A percentile compares a stretch with the other conserved stretches of the same genome.
phyloP scores from a whole-genome alignment of 2,329 filamentous ascomycete species.

The Penicillium sp. region DNA sequence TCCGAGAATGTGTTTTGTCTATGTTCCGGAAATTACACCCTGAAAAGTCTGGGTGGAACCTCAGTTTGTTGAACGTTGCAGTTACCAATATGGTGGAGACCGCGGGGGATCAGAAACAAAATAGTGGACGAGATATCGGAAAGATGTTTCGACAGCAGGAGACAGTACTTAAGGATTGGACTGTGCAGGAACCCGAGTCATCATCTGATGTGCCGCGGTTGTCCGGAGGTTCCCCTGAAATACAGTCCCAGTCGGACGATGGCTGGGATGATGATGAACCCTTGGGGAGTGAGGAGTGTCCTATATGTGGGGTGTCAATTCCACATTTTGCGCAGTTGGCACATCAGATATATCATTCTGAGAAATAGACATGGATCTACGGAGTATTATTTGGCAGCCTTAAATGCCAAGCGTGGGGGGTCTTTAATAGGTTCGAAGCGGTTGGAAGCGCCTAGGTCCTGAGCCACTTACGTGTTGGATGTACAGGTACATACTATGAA shows the following conservation, averaged over 20 bases:
- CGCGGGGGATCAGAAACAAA: constrained; percentile 53
- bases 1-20: constrained; percentile 65
- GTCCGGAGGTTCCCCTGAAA: background rate
- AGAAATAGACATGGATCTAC: background rate
- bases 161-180: constrained; percentile 66
- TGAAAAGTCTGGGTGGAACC: constrained; percentile 69
- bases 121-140: constrained; percentile 72
- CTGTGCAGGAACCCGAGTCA: constrained; percentile 40
- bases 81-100: constrained; percentile 76
- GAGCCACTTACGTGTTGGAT: constrained; percentile 1
- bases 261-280: constrained; percentile 36
- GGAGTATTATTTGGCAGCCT: constrained; percentile 13
- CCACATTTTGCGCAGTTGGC: constrained; percentile 53
- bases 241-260: constrained; percentile 18
- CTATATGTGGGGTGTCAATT: constrained; percentile 47
- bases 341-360: constrained; percentile 50
- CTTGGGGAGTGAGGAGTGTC: constrained; percentile 39
- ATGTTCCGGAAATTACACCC: constrained; percentile 75
- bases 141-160: constrained; percentile 80
- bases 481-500: background rate
- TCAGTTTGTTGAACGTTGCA: constrained; percentile 82
- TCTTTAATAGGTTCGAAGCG: background rate
- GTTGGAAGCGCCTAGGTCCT: background rate
- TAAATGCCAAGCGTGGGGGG: constrained; percentile 2
- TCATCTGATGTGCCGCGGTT: constrained; percentile 1